These are phyloP conservation scores for Jamesozyma hellenica DNA, from an alignment of 805 yeast species.

Conservation along the genomic window DNA sequence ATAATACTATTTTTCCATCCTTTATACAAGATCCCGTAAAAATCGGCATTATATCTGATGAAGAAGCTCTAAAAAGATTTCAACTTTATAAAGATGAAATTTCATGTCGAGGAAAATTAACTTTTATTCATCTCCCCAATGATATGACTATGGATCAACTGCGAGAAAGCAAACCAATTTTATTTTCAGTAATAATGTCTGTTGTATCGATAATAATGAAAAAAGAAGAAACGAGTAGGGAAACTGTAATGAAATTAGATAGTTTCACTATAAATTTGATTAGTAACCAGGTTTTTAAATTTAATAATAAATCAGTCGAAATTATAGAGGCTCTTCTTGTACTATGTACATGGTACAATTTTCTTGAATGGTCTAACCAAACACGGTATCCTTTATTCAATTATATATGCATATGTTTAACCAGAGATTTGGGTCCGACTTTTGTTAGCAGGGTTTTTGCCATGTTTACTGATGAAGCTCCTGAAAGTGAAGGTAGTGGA, in stretches of 20 bases:
- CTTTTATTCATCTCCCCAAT: constrained; percentile 47
- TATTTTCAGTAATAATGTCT: constrained; percentile 58
- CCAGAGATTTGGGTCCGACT: constrained; percentile 65
- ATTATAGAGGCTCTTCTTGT: constrained; percentile 52
- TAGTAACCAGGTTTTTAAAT: constrained; percentile 50
- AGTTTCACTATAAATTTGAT: constrained; percentile 42
- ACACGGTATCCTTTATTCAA: constrained; percentile 67
- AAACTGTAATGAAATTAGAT: constrained; percentile 40
- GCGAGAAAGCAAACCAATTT: constrained; percentile 43
- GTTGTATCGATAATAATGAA: constrained; percentile 40
- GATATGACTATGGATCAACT: constrained; percentile 38
- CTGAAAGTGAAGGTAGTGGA: constrained; percentile 3
- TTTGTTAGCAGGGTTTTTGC: constrained; percentile 38
- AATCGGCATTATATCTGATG: constrained; percentile 44
- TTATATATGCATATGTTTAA: constrained; percentile 52
- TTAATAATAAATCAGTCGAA: constrained; percentile 64
- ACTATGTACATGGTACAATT: constrained; percentile 69
- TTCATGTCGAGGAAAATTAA: constrained; percentile 35
- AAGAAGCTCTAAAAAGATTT: constrained; percentile 50
- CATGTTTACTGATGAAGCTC: constrained; percentile 18
- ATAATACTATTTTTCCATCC: constrained; percentile 36
- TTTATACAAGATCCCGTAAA: constrained; percentile 43
- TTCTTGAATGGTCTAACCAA: constrained; percentile 72
- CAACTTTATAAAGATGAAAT: constrained; percentile 39
- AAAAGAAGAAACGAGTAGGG: constrained; percentile 26